Base-by-base conservation (phyloP, 2,329 filamentous ascomycete species). In the Alternaria sp. region DNA sequence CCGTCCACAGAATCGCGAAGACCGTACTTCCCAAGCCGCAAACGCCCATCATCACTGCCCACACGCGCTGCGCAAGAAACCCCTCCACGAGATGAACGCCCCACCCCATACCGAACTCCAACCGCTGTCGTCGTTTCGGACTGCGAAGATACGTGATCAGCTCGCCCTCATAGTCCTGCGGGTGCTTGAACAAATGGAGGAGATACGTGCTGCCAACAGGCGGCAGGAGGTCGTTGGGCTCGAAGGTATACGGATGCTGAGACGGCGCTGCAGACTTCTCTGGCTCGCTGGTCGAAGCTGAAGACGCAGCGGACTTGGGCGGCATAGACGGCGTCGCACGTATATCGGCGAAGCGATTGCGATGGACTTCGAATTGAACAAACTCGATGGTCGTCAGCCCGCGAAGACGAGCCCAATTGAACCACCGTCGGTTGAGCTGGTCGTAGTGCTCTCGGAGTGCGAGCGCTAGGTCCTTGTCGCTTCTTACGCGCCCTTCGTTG, bases 291-390 rank as follows among this genome's bases (percentile, higher is more conserved):
- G 45, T 59, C 4, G 57, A 62, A 15, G 46, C 54, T 12, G 70
- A 68, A n/a, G 71, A 62, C 2, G 56, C 57, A 6, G 67, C 46
- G 1, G 64, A 61, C 21, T 49, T 65, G 7, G 70, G 75, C 5
- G 79, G 79, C 77, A 81, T 78, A 32, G 78, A 78, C 0, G 79
- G 79, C 13, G 69, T 66, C 7, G 75, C 77, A 8, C 79, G 72
- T 11, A 81, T 80, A 55, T 81, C 80, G 5, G 79, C 78, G 53
- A 81, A 79, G 28, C 79, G 76, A 59, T 80, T 81, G 12, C 76
- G 76, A 59, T 81, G 79, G 9, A 81, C 76, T 68, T 81, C 77
- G 57, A 80, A 80, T 63, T 77, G 77, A 6, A 80, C 77, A 52
- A 81, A 81, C 15, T 79, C 71, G 57, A 81, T 80, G 1, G 73